phyloP scores from a whole-genome alignment of 768 basidiomycete species.

The Tulasnella calospora region DNA sequence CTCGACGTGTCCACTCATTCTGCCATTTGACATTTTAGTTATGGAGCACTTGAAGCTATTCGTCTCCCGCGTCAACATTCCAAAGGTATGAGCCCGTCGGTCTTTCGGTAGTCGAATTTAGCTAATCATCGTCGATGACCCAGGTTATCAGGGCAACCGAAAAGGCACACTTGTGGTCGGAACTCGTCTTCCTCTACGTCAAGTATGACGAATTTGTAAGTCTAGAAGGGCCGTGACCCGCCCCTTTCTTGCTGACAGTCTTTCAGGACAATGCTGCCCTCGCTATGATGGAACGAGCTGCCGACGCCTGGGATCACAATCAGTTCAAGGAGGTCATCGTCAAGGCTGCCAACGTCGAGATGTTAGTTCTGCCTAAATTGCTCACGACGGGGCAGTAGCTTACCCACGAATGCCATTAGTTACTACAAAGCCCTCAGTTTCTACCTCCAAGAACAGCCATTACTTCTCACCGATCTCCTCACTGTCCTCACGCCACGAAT shows the following conservation, averaged over 20 bases:
- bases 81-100: conserved; percentile 54
- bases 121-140: neutral
- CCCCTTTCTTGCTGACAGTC: neutral
- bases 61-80: conserved; percentile 94
- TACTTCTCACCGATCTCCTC: conserved; percentile 85
- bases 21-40: conserved; percentile 46
- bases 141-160: conserved; percentile 92
- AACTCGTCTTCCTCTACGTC: conserved; percentile 96
- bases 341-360: conserved; percentile 95
- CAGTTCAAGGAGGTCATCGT: conserved; percentile 99
- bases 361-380: conserved; percentile 47
- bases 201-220: conserved; percentile 93
- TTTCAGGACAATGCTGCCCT: conserved; percentile 88
- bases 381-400: neutral
- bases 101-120: neutral
- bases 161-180: conserved; percentile 96
- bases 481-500: conserved; percentile 89
- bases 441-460: conserved; percentile 92
- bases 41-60: conserved; percentile 99
- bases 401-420: conserved; percentile 39
- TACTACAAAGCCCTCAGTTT: conserved; percentile 94
- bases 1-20: conserved; percentile 21
- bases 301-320: conserved; percentile 99
- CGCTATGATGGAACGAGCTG: conserved; percentile 96
- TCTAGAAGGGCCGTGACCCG: conserved; percentile 26